These are phyloP conservation scores for Ceratocystiopsis minuta DNA, from an alignment of 2,329 filamentous ascomycete species.

Conservation along the genomic window DNA sequence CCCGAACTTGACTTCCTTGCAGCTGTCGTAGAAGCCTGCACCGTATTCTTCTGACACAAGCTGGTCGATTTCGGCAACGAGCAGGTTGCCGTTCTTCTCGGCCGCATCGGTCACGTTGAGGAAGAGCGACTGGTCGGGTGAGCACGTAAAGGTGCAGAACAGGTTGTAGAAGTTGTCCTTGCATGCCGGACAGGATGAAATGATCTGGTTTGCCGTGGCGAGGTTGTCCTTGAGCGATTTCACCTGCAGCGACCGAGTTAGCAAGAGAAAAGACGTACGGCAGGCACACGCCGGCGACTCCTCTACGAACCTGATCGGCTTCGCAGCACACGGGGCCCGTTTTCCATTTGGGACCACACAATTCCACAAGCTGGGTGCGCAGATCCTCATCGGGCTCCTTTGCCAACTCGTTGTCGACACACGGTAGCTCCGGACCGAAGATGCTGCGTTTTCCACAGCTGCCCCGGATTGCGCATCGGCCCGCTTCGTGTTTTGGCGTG, in stretches of 20 bases:
- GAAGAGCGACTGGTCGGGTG: slow-evolving; percentile 87
- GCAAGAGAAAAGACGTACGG: neutral
- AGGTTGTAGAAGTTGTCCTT: slow-evolving; percentile 97
- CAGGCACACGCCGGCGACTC: too few relatives aligned
- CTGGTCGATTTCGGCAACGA: slow-evolving; percentile 85
- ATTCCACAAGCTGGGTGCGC: slow-evolving; percentile 58
- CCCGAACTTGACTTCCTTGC: slow-evolving; percentile 97
- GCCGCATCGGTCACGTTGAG: slow-evolving; percentile 73
- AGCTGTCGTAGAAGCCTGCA: slow-evolving; percentile 82
- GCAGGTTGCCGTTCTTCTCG: slow-evolving; percentile 35
- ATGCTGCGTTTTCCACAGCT: slow-evolving; percentile 83
- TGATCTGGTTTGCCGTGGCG: slow-evolving; percentile 70
- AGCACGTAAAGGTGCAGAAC: slow-evolving; percentile 97
- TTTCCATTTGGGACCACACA: slow-evolving; percentile 80
- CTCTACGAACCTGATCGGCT: slow-evolving; percentile 45
- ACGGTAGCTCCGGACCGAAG: slow-evolving; percentile 80
- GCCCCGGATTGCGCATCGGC: slow-evolving; percentile 76
- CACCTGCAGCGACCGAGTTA: slow-evolving; percentile 33
- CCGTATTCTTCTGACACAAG: slow-evolving; percentile 73
- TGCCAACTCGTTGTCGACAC: slow-evolving; percentile 76
- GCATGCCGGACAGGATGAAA: slow-evolving; percentile 88
- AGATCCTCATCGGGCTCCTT: slow-evolving; percentile 52
- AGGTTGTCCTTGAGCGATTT: slow-evolving; percentile 68
- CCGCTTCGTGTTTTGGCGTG: slow-evolving; percentile 59
- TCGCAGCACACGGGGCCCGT: slow-evolving; percentile 73